These are phyloP conservation scores for Diospyros lotus DNA, from an alignment of 148 eudicot genomes.

Conservation along the genomic window DNA sequence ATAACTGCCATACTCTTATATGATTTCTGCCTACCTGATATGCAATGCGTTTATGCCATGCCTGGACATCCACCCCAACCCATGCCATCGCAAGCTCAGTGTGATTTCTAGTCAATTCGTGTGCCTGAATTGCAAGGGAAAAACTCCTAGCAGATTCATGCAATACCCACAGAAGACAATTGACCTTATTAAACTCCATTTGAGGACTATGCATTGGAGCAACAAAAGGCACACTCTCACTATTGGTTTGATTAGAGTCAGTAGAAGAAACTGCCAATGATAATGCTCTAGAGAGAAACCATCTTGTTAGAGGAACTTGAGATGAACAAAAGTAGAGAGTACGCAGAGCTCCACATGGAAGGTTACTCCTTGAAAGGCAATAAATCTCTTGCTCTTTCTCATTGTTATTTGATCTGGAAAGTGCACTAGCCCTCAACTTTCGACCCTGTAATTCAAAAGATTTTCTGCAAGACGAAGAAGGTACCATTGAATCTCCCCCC, in stretches of 20 bases:
- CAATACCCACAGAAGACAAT: conserved; percentile 40
- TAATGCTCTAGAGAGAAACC: conserved; percentile 24
- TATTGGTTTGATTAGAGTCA: conserved; percentile 20
- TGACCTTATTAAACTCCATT: conserved; percentile 29
- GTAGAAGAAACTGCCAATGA: conserved; percentile 17
- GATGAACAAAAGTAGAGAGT: not conserved
- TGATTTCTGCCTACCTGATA: conserved; percentile 31
- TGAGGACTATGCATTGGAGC: conserved; percentile 4
- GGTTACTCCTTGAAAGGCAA: conserved; percentile 11
- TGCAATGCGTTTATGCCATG: conserved; percentile 39
- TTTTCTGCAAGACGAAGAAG: conserved; percentile 21
- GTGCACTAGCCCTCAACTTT: conserved; percentile 13
- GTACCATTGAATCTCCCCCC: too few relatives aligned
- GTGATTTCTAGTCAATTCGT: conserved; percentile 22
- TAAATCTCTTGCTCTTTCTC: conserved; percentile 14
- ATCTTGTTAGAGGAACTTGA: conserved; percentile 10
- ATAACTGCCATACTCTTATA: not conserved
- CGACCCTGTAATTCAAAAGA: conserved; percentile 16
- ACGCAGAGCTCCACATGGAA: conserved; percentile 15
- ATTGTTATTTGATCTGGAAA: conserved; percentile 8
- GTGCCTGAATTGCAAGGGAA: conserved; percentile 31
- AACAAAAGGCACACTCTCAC: conserved; percentile 19
- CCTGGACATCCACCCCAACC: conserved; percentile 45
- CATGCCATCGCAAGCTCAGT: conserved; percentile 47
- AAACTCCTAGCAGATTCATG: conserved; percentile 46